These are phyloP conservation scores for Linum usitatissimum DNA, from an alignment of 345 rosid genomes.

Conservation along the genomic window DNA sequence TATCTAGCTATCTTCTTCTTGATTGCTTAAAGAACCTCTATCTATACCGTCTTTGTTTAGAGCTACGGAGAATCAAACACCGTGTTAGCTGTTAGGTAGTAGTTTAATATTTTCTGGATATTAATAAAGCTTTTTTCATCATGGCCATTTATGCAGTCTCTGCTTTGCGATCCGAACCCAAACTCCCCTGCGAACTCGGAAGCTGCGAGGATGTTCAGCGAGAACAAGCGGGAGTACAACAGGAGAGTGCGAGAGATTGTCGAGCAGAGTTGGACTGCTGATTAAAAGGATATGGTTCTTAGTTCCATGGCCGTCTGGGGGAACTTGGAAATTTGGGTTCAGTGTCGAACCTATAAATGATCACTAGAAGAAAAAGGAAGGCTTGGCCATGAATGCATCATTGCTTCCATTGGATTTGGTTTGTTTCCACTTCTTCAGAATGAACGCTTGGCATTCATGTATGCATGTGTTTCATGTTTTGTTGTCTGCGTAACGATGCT, in stretches of 20 bases:
- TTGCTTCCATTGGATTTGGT: neutral
- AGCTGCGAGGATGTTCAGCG: conserved; percentile 95
- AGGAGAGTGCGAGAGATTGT: conserved; percentile 9
- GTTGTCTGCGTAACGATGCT: too few relatives aligned
- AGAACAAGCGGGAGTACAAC: conserved; percentile 90
- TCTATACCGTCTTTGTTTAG: neutral
- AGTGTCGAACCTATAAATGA: conserved; percentile 20
- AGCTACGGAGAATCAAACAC: neutral
- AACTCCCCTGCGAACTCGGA: conserved; percentile 97
- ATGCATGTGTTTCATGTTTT: too few relatives aligned
- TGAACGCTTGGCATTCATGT: too few relatives aligned
- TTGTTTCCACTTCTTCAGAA: too few relatives aligned
- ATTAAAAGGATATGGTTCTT: neutral
- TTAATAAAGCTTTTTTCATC: neutral
- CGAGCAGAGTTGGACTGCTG: conserved; percentile 13
- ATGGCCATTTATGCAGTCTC: conserved; percentile 31
- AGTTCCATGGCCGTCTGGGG: neutral
- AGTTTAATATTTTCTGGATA: neutral
- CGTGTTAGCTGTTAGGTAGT: neutral
- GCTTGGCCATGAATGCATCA: neutral
- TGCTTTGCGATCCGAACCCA: conserved; percentile 94
- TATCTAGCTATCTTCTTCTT: neutral
- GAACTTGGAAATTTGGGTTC: conserved; percentile 13
- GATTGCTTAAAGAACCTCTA: neutral
- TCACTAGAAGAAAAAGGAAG: neutral